Evolutionary conservation across 768 basidiomycete genomes (phyloP).

Genomic region (Hydnum rufescens): DNA sequence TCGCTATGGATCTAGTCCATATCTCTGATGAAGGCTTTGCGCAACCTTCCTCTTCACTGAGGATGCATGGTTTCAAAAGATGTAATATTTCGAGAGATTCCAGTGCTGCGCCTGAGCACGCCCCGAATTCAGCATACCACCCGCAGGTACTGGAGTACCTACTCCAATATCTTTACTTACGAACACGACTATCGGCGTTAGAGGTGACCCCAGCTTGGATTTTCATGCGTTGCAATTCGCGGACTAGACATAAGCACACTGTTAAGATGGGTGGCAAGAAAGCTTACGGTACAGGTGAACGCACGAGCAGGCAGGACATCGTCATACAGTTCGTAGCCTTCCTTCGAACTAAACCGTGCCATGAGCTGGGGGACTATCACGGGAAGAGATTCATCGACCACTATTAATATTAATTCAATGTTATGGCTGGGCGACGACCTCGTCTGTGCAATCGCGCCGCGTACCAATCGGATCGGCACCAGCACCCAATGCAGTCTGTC

Average conservation of each 20-base stretch:
- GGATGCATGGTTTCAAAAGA: conserved; percentile 32
- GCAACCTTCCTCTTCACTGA: conserved; percentile 48
- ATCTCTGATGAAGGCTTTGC: conserved; percentile 50
- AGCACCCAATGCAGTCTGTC: conserved; percentile 51
- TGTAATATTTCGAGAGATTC: conserved; percentile 35
- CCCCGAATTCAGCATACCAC: background rate
- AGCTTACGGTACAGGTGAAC: conserved; percentile 14
- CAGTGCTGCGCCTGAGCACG: conserved; percentile 26
- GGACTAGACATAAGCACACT: no score
- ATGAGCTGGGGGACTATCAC: conserved; percentile 42
- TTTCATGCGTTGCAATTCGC: conserved; percentile 23
- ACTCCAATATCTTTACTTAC: conserved; percentile 22
- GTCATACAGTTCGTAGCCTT: conserved; percentile 45
- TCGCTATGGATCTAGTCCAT: conserved; percentile 29
- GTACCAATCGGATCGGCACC: conserved; percentile 41
- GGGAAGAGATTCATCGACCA: conserved; percentile 31
- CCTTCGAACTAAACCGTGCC: conserved; percentile 42
- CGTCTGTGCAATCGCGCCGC: no score
- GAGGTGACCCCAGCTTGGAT: conserved; percentile 42
- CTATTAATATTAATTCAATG: conserved; percentile 18
- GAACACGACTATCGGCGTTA: conserved; percentile 53
- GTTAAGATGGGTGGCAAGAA: no score
- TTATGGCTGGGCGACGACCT: conserved; percentile 7
- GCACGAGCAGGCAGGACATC: conserved; percentile 30
- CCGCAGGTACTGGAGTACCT: background rate